Evolutionary conservation across 1,284 basidiomycete genomes (phyloP).

Genomic region (Vanrija sp.): DNA sequence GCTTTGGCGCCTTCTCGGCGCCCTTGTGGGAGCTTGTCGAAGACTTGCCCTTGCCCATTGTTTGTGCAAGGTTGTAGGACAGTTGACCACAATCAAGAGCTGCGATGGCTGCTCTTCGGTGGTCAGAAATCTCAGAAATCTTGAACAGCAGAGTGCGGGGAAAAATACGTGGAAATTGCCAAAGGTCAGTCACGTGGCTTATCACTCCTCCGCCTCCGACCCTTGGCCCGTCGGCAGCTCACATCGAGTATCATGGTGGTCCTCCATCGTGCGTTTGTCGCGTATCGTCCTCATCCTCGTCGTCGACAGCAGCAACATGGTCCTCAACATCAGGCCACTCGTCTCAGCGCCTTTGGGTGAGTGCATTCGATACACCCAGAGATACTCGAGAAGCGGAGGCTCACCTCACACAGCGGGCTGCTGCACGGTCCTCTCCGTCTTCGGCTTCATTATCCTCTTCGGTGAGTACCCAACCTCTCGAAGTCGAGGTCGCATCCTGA

Average conservation of each 20-base stretch:
- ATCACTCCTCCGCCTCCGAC: too few species aligned
- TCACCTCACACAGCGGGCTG: conserved; percentile 48
- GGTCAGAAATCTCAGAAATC: conserved; percentile 1
- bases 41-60: conserved; percentile 14
- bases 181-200: too few species aligned
- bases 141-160: too few species aligned
- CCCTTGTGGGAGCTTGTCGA: too few species aligned
- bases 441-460: conserved; percentile 54
- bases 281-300: background rate
- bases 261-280: too few species aligned
- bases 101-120: background rate
- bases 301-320: conserved; percentile 10
- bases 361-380: background rate
- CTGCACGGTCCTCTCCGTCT: conserved; percentile 54
- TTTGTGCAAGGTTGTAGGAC: background rate
- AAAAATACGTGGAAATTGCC: too few species aligned
- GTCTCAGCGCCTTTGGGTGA: conserved; percentile 50
- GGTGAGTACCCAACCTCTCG: conserved; percentile 27
- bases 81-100: too few species aligned
- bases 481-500: too few species aligned
- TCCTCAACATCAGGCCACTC: conserved; percentile 44
- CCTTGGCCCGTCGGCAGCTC: background rate
- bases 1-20: conserved; percentile 1
- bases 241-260: background rate
- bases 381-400: background rate